Percentiles rank a stretch among this genome's conserved stretches.
These are phyloP conservation scores for Arthrobotrys sphaeroides DNA, from an alignment of 2,329 filamentous ascomycete genomes.

Conservation along the genomic window DNA sequence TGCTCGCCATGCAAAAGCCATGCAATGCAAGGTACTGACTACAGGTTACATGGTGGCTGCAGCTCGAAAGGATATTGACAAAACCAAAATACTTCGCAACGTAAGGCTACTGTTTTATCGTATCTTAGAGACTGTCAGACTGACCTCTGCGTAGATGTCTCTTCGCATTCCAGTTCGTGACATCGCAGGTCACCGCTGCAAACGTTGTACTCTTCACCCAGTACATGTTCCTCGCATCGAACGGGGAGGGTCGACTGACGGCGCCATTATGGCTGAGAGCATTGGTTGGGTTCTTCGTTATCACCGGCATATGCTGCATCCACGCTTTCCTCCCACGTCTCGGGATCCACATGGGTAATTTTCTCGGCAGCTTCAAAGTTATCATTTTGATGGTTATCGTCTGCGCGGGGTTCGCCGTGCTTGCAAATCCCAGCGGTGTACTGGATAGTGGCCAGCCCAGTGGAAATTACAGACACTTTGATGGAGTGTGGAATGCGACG, in stretches of 20 bases:
- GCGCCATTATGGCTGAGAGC: conserved; percentile 43
- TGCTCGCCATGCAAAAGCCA: not conserved
- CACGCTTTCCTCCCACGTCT: conserved; percentile 59
- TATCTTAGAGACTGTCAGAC: not conserved
- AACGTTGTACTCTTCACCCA: conserved; percentile 50
- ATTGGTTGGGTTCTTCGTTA: conserved; percentile 40
- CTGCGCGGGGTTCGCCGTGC: conserved; percentile 59
- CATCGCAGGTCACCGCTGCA: conserved; percentile 44
- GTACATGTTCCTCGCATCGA: conserved; percentile 49
- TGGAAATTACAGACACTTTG: conserved; percentile 39
- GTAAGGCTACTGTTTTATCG: not conserved
- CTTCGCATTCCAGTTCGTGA: conserved; percentile 48
- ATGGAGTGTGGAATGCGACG: conserved; percentile 46
- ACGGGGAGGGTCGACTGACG: conserved; percentile 9
- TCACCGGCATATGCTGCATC: conserved; percentile 59
- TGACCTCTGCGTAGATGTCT: conserved; percentile 29
- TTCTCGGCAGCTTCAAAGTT: conserved; percentile 60
- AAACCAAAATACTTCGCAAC: conserved; percentile 70
- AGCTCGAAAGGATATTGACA: conserved; percentile 71
- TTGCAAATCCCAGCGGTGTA: conserved; percentile 53
- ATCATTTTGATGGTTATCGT: conserved; percentile 59
- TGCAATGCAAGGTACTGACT: conserved; percentile 23
- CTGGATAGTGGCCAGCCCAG: conserved; percentile 28
- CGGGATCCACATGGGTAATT: conserved; percentile 61
- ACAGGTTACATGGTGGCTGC: conserved; percentile 58